A percentile compares a stretch with the other conserved stretches of the same genome.
Conservation (phyloP, 2,329 filamentous ascomycete genomes). For the Curvularia eragrostidis region DNA sequence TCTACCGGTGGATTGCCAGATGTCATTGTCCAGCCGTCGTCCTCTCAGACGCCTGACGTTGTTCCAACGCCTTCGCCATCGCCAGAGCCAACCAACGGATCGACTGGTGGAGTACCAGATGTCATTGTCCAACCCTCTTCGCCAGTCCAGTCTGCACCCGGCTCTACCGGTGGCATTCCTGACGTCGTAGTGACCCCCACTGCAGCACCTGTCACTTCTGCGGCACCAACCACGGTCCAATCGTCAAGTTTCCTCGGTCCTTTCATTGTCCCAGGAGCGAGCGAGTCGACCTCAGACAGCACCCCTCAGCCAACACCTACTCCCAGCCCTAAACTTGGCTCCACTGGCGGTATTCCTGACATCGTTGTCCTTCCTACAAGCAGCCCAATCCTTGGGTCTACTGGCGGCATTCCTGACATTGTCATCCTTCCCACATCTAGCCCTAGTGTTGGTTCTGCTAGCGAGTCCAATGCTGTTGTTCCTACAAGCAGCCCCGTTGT, state of each 20-base stretch:
- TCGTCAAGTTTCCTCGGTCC: conserved; percentile 33
- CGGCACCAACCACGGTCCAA: conserved; percentile 14
- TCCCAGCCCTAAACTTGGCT: conserved; percentile 5
- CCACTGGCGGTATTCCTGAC: conserved; percentile 5
- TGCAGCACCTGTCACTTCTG: conserved; percentile 15
- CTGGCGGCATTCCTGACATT: conserved; percentile 30
- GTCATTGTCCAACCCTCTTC: conserved; percentile 10
- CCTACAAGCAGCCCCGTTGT: conserved; percentile 21
- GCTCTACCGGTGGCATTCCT: conserved; percentile 24
- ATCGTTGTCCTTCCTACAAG: conserved; percentile 15
- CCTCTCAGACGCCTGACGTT: background rate
- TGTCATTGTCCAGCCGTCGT: conserved; percentile 15
- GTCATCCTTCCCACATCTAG: conserved; percentile 13
- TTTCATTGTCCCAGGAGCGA: conserved; percentile 35
- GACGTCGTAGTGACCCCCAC: conserved; percentile 28
- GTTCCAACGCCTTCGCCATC: background rate
- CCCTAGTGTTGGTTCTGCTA: conserved; percentile 8
- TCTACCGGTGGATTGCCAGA: conserved; percentile 17
- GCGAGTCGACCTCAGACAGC: conserved; percentile 23
- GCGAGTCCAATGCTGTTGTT: conserved; percentile 3
- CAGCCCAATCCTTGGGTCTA: conserved; percentile 25
- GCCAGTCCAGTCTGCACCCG: background rate
- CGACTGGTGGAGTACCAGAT: conserved; percentile 9
- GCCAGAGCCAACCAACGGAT: background rate
- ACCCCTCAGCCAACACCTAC: conserved; percentile 20